These are phyloP conservation scores for Plasmodium vivax DNA, from an alignment of 169 alveolate genomes.

Conservation along the genomic window DNA sequence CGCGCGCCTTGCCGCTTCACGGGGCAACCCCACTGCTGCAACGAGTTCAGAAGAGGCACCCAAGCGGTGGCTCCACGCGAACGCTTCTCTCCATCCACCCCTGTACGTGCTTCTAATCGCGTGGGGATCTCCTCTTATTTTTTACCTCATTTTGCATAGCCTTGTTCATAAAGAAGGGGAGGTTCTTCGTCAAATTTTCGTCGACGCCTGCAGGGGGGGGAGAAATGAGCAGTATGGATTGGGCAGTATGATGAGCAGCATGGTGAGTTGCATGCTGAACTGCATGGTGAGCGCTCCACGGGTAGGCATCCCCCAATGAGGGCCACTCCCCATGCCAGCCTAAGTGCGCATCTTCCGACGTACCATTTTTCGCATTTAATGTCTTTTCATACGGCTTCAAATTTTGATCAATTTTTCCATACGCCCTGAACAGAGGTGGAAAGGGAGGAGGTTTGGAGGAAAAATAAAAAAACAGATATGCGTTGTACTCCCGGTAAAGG, in stretches of 20 bases:
- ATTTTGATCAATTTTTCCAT: conserved; percentile 37
- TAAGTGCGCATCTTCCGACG: not conserved
- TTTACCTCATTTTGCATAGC: not conserved
- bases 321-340: not conserved
- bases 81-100: not conserved
- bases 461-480: not conserved
- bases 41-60: not conserved
- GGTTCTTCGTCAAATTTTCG: conserved; percentile 14
- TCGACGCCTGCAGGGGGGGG: conserved; percentile 1
- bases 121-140: not conserved
- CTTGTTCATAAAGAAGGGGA: conserved; percentile 46
- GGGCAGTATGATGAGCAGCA: not conserved
- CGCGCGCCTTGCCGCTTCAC: not conserved
- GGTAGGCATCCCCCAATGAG: not conserved
- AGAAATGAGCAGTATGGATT: no score
- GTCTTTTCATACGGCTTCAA: not conserved
- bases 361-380: not conserved
- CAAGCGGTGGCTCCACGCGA: not conserved
- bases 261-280: not conserved
- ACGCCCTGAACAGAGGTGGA: conserved; percentile 17
- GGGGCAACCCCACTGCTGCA: not conserved
- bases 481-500: not conserved
- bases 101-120: not conserved
- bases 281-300: not conserved
- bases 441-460: not conserved